Percentiles rank a stretch among this genome's conserved stretches.
These are phyloP conservation scores for Trametes pubescens DNA, from an alignment of 1,284 basidiomycete genomes.

Conservation along the genomic window DNA sequence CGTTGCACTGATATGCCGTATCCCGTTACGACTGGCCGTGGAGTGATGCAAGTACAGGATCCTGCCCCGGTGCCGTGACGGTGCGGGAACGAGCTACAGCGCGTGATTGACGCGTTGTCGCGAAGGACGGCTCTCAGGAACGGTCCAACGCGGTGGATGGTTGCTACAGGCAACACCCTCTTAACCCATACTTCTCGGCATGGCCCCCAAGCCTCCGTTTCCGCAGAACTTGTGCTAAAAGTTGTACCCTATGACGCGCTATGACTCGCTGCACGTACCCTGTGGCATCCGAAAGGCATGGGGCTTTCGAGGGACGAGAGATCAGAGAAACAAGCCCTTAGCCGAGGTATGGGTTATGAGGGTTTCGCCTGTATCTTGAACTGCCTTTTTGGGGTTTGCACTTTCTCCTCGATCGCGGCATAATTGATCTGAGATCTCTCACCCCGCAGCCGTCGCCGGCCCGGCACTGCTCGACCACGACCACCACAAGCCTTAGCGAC, in stretches of 20 bases:
- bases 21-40: conserved; percentile 8
- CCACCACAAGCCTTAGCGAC: not conserved
- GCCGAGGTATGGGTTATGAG: too few relatives aligned
- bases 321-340: too few relatives aligned
- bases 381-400: conserved; percentile 12
- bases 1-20: conserved; percentile 8
- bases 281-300: too few relatives aligned
- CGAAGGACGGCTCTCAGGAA: not conserved
- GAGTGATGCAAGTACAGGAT: conserved; percentile 8
- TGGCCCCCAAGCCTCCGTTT: too few relatives aligned
- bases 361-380: too few relatives aligned
- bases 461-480: conserved; percentile 12
- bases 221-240: too few relatives aligned
- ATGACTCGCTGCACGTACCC: too few relatives aligned
- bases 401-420: conserved; percentile 12
- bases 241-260: too few relatives aligned
- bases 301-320: too few relatives aligned
- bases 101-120: conserved; percentile 14
- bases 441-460: conserved; percentile 8
- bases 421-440: conserved; percentile 16
- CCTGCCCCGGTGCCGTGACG: conserved; percentile 4
- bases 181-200: too few relatives aligned
- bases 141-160: not conserved
- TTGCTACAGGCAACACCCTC: too few relatives aligned
- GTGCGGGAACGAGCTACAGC: not conserved